A percentile compares a stretch with the other conserved stretches of the same genome.
Evolutionary conservation across 495 filamentous ascomycete genomes (phyloP).

Genomic region (Neurospora sp.): DNA sequence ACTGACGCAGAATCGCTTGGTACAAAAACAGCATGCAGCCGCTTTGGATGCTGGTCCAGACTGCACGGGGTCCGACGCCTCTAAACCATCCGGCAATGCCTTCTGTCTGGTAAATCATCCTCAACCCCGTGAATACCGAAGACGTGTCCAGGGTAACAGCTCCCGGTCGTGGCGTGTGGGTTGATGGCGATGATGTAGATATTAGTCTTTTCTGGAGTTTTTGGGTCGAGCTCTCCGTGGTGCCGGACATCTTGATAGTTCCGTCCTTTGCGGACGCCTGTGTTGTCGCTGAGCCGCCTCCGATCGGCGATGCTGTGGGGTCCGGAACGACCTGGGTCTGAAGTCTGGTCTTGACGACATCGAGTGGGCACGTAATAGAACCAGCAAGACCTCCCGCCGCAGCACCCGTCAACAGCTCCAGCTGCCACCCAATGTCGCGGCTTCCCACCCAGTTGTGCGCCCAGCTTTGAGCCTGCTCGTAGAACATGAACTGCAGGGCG

Average conservation of each 20-base stretch:
- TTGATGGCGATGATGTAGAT: constrained; percentile 76
- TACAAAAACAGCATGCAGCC: constrained; percentile 96
- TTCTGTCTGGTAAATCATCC: constrained; percentile 78
- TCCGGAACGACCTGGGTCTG: constrained; percentile 75
- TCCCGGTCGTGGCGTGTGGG: constrained; percentile 62
- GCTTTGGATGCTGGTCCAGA: constrained; percentile 98
- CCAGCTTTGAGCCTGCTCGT: constrained; percentile 81
- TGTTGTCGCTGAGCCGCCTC: not conserved
- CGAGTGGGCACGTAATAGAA: constrained; percentile 86
- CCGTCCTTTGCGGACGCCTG: constrained; percentile 4
- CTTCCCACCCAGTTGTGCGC: constrained; percentile 60
- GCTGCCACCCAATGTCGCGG: constrained; percentile 67
- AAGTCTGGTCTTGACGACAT: constrained; percentile 96
- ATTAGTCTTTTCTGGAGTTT: constrained; percentile 54
- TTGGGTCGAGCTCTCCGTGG: constrained; percentile 11
- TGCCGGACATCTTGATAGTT: constrained; percentile 6
- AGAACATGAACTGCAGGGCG: constrained; percentile 94
- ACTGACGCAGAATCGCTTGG: constrained; percentile 70
- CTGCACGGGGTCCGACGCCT: constrained; percentile 81
- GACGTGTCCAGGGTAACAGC: constrained; percentile 74
- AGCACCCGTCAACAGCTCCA: constrained; percentile 84
- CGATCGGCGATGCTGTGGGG: constrained; percentile 1
- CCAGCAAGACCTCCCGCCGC: constrained; percentile 92
- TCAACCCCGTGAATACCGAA: constrained; percentile 75
- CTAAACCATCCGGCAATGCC: constrained; percentile 87